Percentiles rank a stretch among this genome's conserved stretches.
phyloP scores from a whole-genome alignment of 345 rosid genomes.

The Salix suchowensis region DNA sequence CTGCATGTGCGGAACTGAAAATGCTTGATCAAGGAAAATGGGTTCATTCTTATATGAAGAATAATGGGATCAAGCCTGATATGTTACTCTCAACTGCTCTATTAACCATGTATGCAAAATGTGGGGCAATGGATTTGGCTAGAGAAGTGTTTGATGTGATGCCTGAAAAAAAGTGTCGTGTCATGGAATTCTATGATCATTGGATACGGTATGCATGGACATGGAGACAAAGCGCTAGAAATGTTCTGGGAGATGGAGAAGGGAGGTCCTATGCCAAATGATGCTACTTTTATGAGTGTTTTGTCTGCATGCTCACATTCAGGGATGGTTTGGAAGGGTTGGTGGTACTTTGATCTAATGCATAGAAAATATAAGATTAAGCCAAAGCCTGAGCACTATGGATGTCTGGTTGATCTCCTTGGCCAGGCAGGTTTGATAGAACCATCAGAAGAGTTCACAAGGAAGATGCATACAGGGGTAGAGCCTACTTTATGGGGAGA shows the following conservation, averaged over 20 bases:
- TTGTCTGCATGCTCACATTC: conserved; percentile 51
- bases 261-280: conserved; percentile 41
- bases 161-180: conserved; percentile 27
- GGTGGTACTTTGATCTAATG: conserved; percentile 60
- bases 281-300: conserved; percentile 47
- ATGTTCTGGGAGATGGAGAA: conserved; percentile 50
- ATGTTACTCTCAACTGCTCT: conserved; percentile 53
- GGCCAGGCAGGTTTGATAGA: conserved; percentile 41
- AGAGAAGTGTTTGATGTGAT: conserved; percentile 25
- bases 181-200: conserved; percentile 36
- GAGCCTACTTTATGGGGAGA: conserved; percentile 33
- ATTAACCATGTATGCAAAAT: conserved; percentile 45
- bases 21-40: conserved; percentile 42
- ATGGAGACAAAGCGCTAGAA: conserved; percentile 45
- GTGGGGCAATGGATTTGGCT: conserved; percentile 27
- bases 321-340: conserved; percentile 59
- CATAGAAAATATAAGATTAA: conserved; percentile 42
- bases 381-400: conserved; percentile 54
- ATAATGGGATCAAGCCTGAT: conserved; percentile 34
- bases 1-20: conserved; percentile 49
- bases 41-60: conserved; percentile 46
- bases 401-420: conserved; percentile 57
- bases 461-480: conserved; percentile 22
- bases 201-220: conserved; percentile 32
- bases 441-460: conserved; percentile 34